phyloP scores from a whole-genome alignment of 495 filamentous ascomycete genomes.

The Penicillium cosmopolitanum region DNA sequence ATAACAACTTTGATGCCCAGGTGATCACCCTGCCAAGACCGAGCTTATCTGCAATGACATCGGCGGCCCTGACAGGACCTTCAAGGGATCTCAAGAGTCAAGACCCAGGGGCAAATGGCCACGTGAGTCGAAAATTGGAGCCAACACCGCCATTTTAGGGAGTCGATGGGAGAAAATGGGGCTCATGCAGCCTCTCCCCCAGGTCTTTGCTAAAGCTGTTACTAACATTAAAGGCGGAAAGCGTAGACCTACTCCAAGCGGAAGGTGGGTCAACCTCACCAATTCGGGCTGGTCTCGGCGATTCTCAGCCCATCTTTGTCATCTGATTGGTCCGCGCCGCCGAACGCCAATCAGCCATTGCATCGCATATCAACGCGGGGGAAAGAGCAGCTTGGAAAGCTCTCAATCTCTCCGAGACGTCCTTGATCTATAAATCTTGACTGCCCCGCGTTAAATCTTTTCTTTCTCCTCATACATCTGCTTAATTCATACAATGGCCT shows the following conservation, averaged over 20 bases:
- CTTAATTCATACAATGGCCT: slow-evolving; percentile 42
- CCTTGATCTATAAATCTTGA: slow-evolving; percentile 23
- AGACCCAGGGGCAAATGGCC: neutral
- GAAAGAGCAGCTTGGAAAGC: slow-evolving; percentile 11
- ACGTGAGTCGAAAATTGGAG: neutral
- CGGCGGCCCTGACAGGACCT: neutral
- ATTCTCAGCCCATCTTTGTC: slow-evolving; percentile 5
- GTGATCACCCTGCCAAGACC: slow-evolving; percentile 2
- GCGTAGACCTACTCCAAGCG: slow-evolving; percentile 37
- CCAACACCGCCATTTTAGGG: neutral
- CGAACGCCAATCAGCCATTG: slow-evolving; percentile 24
- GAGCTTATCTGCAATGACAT: slow-evolving; percentile 4
- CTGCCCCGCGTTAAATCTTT: slow-evolving; percentile 18
- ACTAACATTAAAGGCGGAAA: slow-evolving; percentile 11
- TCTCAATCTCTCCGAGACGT: slow-evolving; percentile 21
- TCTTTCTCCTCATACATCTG: slow-evolving; percentile 8
- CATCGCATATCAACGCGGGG: slow-evolving; percentile 27
- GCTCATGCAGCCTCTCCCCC: neutral
- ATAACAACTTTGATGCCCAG: neutral
- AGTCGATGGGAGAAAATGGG: slow-evolving; percentile 6
- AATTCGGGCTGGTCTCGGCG: slow-evolving; percentile 24
- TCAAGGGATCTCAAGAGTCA: too few relatives aligned
- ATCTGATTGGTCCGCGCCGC: slow-evolving; percentile 27
- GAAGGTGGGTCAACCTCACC: slow-evolving; percentile 11
- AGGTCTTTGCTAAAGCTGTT: neutral